These are phyloP conservation scores for Clarireedia hainanense DNA, from an alignment of 2,329 filamentous ascomycete species.

Conservation along the genomic window DNA sequence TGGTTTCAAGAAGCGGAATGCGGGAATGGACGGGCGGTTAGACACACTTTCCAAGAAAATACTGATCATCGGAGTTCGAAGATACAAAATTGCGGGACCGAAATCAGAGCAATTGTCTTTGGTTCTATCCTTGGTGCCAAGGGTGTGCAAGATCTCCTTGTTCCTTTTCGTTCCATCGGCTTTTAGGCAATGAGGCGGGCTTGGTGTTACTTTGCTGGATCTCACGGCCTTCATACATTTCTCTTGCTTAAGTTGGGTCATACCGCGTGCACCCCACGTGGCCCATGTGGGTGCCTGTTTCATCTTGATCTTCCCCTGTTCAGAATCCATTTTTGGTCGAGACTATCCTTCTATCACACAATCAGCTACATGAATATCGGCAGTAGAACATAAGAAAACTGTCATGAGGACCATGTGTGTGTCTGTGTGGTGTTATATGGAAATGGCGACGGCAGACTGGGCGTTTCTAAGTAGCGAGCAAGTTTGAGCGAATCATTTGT, in stretches of 20 bases:
- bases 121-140: not conserved
- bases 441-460: not conserved
- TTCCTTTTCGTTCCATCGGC: not conserved
- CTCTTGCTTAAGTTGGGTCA: not conserved
- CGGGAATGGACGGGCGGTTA: no score
- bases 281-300: not conserved
- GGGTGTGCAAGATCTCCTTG: not conserved
- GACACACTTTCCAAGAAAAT: no score
- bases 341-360: not conserved
- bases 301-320: not conserved
- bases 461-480: not conserved
- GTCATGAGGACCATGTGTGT: not conserved
- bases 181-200: not conserved
- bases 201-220: not conserved
- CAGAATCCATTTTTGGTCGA: not conserved
- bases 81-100: no score
- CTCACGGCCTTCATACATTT: not conserved
- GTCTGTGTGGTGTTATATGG: not conserved
- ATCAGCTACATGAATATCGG: not conserved
- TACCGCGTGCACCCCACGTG: not conserved
- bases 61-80: no score
- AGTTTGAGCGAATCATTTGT: not conserved
- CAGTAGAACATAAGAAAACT: not conserved
- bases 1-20: no score
- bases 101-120: not conserved